Evolutionary conservation across 1,284 basidiomycete genomes (phyloP), one percentile per base, ranked within the genome.

Genomic region (Neotropicomus parvogracilis): DNA sequence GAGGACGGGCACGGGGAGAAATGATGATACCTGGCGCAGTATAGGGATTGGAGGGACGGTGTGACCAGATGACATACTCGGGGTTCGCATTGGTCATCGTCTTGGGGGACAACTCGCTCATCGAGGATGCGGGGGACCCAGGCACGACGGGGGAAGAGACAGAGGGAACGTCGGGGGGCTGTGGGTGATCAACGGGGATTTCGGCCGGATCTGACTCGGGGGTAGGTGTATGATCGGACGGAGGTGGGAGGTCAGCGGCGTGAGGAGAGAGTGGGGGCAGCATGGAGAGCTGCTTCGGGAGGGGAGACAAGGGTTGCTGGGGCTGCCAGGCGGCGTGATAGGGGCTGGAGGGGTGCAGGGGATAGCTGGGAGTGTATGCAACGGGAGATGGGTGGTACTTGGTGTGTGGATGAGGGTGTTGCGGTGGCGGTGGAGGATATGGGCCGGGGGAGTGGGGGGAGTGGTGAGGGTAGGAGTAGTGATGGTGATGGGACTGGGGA

Each of bases 11-110:
- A 19, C 61, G 68, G 1, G 79, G 73, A 1, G 83, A 83, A 21
- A 87, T 80, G 53, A 87, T 85, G 48, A 88, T 75, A 8, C 79
- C 77, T 4, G 82, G 83, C 0, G 84, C 84, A 45, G 66, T 62
- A 3, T 73, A 66, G 2, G 85, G 85, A 59, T 85, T 68, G 11
- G 70, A 67, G 0, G 85, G 85, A 26, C 82, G 75, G 21, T 77
- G 74, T 0, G 85, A 84, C 83, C 83, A 87, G 28, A 87, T 75
- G 9, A 78, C 81, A 14, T 58, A 59, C 51, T 60, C 56, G 16
- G 52, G 28, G 17, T 16, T 11, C 10, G 41, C n/a, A 14, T 5
- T 33, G 9, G 45, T 39, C 34, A 58, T 54, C 7, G 37, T 13
- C 43, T 44, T 36, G 6, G 52, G 41, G 27, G 60, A 49, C 7